Evolutionary conservation across 2,329 filamentous ascomycete species (phyloP), one percentile per base, ranked within the genome.

Genomic region (Ophiosphaerella korrae): DNA sequence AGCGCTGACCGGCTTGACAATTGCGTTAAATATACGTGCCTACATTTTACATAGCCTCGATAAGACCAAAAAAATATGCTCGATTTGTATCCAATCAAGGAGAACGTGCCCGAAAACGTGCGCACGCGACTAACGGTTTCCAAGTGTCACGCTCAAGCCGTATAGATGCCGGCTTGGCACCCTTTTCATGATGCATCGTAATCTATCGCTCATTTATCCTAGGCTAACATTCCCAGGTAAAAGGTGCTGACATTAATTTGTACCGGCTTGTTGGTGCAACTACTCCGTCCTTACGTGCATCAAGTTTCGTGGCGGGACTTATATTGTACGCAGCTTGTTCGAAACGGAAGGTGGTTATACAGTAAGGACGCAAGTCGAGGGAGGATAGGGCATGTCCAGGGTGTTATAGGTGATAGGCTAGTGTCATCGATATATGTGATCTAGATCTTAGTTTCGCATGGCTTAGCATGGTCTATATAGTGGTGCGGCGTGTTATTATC

Each of bases 191-290:
- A 11, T 29, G 26, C 26, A 36, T 45, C 14, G 36, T 33, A 51
- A 51, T 51, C 37, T 51, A 49, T 14, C n/a, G 42, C 18, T 31
- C 21, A 51, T 51, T 26, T 46, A 46, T 42, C 31, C 43, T 29
- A 29, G 21, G 48, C 43, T 13, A 42, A 39, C 48, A 38, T 43
- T 51, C 16, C 48, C 48, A 42, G 48, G 47, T 50, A 43, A 45
- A 31, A 14, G 12, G 11, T 18, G 33, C 33, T 45, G 16, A 21
- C 26, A 4, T 32, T 38, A 42, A 47, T 51, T 18, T 51, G 26
- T 46, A 21, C 48, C 48, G 48, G 42, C 33, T 47, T 8, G 42
- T 24, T 51, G 48, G 48, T 18, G 38, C 26, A 26, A 24, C 41
- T 26, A 18, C 26, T 36, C 45, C 45, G 45, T 24, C 21, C 12